Evolutionary conservation across 1,284 basidiomycete genomes (phyloP).

Genomic region (Coniferiporia sulphurascens): DNA sequence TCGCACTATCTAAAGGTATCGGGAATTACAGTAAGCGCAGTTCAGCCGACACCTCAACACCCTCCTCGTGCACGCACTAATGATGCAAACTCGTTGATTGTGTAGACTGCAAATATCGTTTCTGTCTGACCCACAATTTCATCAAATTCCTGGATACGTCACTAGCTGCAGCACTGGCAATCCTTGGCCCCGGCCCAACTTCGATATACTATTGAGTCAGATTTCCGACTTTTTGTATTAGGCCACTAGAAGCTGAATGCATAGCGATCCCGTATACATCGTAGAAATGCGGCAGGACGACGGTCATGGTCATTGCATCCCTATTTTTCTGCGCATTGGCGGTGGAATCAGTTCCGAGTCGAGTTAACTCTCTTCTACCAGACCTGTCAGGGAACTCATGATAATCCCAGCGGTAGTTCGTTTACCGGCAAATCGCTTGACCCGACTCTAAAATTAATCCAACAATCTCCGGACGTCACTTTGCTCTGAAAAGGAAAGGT

Average conservation of each 20-base stretch:
- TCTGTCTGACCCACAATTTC: too few relatives aligned
- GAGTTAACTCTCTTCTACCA: neutral
- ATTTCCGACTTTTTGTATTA: too few relatives aligned
- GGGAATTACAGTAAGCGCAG: too few relatives aligned
- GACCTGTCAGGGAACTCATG: neutral
- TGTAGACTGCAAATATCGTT: too few relatives aligned
- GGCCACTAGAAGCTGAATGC: neutral
- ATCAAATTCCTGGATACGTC: too few relatives aligned
- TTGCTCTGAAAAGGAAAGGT: neutral
- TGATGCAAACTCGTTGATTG: too few relatives aligned
- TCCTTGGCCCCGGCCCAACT: too few relatives aligned
- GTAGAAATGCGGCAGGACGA: neutral
- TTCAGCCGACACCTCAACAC: too few relatives aligned
- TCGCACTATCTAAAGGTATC: too few relatives aligned
- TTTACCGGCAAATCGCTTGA: neutral
- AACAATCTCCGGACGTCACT: constrained; percentile 7
- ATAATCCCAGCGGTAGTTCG: neutral
- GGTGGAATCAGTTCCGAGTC: neutral
- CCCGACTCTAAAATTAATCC: neutral
- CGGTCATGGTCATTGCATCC: constrained; percentile 1
- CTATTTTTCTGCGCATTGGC: constrained; percentile 3
- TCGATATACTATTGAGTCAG: too few relatives aligned
- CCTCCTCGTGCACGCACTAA: too few relatives aligned
- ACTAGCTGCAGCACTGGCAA: too few relatives aligned
- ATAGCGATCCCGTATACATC: constrained; percentile 17